Base-by-base conservation (phyloP, 345 rosid genomes). In the Salix koriyanagi region DNA sequence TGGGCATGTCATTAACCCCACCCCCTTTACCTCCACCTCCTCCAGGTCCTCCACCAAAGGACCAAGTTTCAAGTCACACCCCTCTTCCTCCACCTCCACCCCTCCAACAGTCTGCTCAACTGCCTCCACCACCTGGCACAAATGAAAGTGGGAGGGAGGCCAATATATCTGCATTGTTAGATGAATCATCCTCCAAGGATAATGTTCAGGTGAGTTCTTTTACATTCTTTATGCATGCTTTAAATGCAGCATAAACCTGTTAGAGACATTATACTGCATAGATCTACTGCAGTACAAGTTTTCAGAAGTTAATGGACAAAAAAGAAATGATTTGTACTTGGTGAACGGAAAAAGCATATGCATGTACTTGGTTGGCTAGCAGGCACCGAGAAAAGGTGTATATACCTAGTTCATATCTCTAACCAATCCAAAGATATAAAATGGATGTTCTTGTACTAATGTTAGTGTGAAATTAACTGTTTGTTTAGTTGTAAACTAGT, bases 41-140 rank as follows among this genome's bases (percentile, higher is more conserved):
- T 70, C 97, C 97, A 12, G 98, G 99, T 11, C 93, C 97, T 26
- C 94, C 94, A 36, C 93, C 96, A 46, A 90, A 82, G 79, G 94
- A 92, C 69, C 92, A 88, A 70, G 65, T 79, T 81, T 70, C 82
- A 30, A 72, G 79, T 76, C 89, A 69, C 50, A 85, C 87, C 79
- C 85, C 82, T 41, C 91, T 88, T 83, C 93, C 93, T 8, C 90
- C 94, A 23, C 90, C 93, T 69, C 92, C 91, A 70, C 92, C 92
- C 67, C 83, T 78, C 36, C 91, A 84, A 48, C 91, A 79, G 67
- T 83, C 91, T 71, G 79, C 85, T 14, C 96, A 86, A 75, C 96
- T 86, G 21, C 86, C 86, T 32, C 86, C 85, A 36, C 91, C 91
- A 52, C 90, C 89, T 79, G 94, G 91, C 71, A 79, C 79, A 23